Evolutionary conservation across 83 land plant genomes (phyloP).

Genomic region (Diphasiastrum complanatum): DNA sequence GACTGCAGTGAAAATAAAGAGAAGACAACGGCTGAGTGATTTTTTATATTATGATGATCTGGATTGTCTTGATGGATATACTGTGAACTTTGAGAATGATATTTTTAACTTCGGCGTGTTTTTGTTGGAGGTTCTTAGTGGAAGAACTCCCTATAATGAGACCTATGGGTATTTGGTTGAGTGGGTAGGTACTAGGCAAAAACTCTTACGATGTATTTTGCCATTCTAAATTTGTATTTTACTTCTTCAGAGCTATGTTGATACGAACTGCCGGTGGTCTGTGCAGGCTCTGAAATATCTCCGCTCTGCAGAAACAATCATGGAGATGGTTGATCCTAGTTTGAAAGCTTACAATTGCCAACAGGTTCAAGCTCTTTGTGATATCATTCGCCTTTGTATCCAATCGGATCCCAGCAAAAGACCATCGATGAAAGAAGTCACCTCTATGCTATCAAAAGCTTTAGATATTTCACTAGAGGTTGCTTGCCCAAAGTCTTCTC

Average conservation of each 20-base stretch:
- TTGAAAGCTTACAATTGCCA: conserved; percentile 13
- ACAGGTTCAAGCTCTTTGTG: conserved; percentile 17
- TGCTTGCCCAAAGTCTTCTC: conserved; percentile 7
- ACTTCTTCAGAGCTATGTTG: too few relatives aligned
- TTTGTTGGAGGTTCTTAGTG: conserved; percentile 68
- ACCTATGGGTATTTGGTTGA: conserved; percentile 3
- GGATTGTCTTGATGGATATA: conserved; percentile 30
- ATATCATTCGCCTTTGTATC: conserved; percentile 10
- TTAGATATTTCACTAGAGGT: conserved; percentile 16
- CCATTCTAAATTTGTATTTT: too few relatives aligned
- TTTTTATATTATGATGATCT: conserved; percentile 22
- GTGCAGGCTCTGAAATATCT: too few relatives aligned
- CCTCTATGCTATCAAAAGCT: conserved; percentile 13
- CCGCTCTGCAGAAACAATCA: not conserved
- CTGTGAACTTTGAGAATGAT: conserved; percentile 43
- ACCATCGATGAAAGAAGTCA: conserved; percentile 25
- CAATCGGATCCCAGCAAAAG: conserved; percentile 1
- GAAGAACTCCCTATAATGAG: conserved; percentile 38
- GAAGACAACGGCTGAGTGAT: conserved; percentile 4
- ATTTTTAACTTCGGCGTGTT: conserved; percentile 69
- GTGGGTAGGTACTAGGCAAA: conserved; percentile 15
- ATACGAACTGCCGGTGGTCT: too few relatives aligned
- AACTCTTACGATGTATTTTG: too few relatives aligned
- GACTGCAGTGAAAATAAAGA: conserved; percentile 4
- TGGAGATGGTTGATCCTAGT: conserved; percentile 16